phyloP scores from a whole-genome alignment of 306 rosid species.

The Vigna trinervia region DNA sequence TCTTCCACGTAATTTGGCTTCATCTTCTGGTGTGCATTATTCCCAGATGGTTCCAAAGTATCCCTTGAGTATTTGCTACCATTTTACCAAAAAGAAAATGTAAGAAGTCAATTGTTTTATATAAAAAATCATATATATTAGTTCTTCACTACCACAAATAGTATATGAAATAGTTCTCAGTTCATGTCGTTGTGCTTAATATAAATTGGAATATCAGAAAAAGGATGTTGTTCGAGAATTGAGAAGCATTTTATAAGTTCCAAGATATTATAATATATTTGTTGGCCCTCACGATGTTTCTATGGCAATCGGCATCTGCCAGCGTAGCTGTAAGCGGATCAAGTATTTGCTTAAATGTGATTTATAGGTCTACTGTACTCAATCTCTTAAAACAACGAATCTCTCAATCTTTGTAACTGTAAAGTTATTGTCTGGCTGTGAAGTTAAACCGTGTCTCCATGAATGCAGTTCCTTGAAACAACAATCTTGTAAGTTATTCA shows the following conservation, averaged over 20 bases:
- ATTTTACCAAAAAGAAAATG: not conserved
- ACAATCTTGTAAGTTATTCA: not conserved
- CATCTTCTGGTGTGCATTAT: not conserved
- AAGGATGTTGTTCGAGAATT: not conserved
- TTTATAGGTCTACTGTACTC: not conserved
- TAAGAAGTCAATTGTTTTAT: not conserved
- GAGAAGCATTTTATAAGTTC: not conserved
- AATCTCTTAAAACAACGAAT: conserved; percentile 4
- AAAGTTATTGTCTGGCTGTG: not conserved
- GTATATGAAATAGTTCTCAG: not conserved
- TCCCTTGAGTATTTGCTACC: not conserved
- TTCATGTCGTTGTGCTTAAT: not conserved
- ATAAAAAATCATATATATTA: not conserved
- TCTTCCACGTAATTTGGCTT: not conserved
- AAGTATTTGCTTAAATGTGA: not conserved
- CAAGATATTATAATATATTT: conserved; percentile 3
- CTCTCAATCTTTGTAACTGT: not conserved
- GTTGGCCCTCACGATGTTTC: conserved; percentile 11
- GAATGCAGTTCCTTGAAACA: not conserved
- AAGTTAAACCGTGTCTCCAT: conserved; percentile 12
- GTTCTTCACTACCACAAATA: not conserved
- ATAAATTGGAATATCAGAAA: conserved; percentile 23
- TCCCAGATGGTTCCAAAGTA: not conserved
- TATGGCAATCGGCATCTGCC: not conserved
- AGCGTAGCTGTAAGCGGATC: not conserved